These are phyloP conservation scores for Vicia villosa DNA, from an alignment of 306 rosid species.

Conservation along the genomic window DNA sequence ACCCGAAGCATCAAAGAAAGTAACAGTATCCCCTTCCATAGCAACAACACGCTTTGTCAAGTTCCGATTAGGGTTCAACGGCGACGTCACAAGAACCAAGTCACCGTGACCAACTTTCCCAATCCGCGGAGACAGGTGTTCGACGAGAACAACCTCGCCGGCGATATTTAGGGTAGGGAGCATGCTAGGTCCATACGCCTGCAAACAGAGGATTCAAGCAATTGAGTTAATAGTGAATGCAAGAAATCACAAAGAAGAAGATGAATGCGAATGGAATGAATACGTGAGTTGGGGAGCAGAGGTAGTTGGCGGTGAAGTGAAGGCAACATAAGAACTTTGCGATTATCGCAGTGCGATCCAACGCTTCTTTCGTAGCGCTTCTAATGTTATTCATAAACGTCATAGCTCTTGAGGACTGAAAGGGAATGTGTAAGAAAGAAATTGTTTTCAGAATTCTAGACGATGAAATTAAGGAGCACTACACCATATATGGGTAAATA, in stretches of 20 bases:
- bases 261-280: not conserved
- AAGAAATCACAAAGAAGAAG: not conserved
- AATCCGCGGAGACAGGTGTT: conserved; percentile 60
- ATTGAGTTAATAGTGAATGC: conserved; percentile 4
- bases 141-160: conserved; percentile 68
- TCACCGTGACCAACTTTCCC: conserved; percentile 68
- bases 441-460: not conserved
- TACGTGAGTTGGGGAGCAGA: conserved; percentile 66
- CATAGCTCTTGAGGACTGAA: conserved; percentile 33
- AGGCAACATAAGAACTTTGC: conserved; percentile 67
- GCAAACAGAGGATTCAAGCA: conserved; percentile 37
- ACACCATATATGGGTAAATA: too few relatives aligned
- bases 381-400: conserved; percentile 30
- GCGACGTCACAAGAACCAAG: conserved; percentile 72
- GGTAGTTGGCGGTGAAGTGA: conserved; percentile 65
- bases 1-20: conserved; percentile 57
- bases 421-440: not conserved
- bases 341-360: conserved; percentile 52
- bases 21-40: conserved; percentile 69
- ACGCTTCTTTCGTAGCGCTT: conserved; percentile 54
- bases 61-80: conserved; percentile 61
- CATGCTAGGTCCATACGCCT: conserved; percentile 85
- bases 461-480: too few relatives aligned
- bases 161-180: conserved; percentile 71
- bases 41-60: conserved; percentile 73